Evolutionary conservation across 106 monocot species (phyloP), one percentile per base, ranked within the genome.

Genomic region (Apostasia ramifera): DNA sequence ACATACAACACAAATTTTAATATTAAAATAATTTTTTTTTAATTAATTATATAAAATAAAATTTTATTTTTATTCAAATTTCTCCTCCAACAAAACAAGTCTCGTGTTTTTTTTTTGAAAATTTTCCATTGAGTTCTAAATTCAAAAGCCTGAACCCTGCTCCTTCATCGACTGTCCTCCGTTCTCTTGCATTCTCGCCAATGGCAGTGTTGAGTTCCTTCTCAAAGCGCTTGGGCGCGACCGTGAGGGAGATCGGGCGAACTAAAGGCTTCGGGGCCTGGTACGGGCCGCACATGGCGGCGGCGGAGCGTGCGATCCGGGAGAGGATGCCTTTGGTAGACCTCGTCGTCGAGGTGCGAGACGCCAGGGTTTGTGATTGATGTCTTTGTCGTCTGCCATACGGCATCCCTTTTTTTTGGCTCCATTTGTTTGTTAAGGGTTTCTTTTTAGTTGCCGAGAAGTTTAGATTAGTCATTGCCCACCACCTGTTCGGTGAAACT

Each of bases 211-310:
- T 44, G n/a, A 37, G 55, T 45, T 70, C 69, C 40, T 44, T 70
- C 69, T 15, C 44, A 4, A 55, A 44, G 44, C 69, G 56, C 0
- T 26, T 70, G 55, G 57, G 69, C 43, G 49, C 57, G 5, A 12
- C 13, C 2, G 44, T 70, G 0, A 13, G 41, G 55, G 69, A 70
- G 42, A 44, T 70, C 11, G 69, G 69, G 55, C 37, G 59, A 37
- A 48, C 50, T 38, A 53, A 61, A 60, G 54, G 73, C 38, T 4
- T 14, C 55, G 65, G 65, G 6, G 56, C 55, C 46, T 73, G 73
- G 73, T 73, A 66, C 73, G 57, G 55, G 10, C 54, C 73, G 11
- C 73, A 45, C 37, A 73, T 73, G 73, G 73, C 73, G 11, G 73
- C 73, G 12, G 65, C 73, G 2, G 64, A 64, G 12, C 65, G 44